Base-by-base conservation (phyloP, 2,329 filamentous ascomycete genomes). In the Chalara sp. region DNA sequence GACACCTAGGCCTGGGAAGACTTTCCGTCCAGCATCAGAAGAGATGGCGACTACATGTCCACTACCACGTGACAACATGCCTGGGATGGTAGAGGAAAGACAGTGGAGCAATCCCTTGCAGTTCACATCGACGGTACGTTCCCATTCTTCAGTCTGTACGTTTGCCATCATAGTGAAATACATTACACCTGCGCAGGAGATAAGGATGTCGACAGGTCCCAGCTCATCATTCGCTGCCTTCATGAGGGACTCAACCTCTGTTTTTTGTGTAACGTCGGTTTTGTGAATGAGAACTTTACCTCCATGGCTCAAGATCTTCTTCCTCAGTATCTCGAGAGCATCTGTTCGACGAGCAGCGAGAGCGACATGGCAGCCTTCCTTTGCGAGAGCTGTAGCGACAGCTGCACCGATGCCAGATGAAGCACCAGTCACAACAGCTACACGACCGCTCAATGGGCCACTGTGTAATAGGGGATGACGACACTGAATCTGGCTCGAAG, bases 101-200 rank as follows among this genome's bases (percentile, higher is more conserved):
- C 82, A 84, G 72, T 92, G 78, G 49, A 91, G 72, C 1, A 92
- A 76, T 37, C 87, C 87, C 69, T 91, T 91, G 80, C 87, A 91
- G 72, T 92, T 92, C 58, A 92, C 86, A 60, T 91, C 87, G 41
- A 92, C 86, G 0, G 87, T 91, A 52, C 80, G 84, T 56, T 90
- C 83, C 87, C 87, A 92, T 61, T 92, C 83, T 5, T 87, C 84
- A 0, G 74, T 79, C 56, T 86, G 78, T 12, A 73, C 77, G 64
- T 90, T 91, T 51, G 83, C 80, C 87, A 92, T 91, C 82, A 91
- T 83, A 49, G 87, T 91, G 69, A 83, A 92, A 71, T 92, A 92
- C 87, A 92, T 92, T 64, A 92, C 87, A 35, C 87, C 87, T 0
- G 87, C 88, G 62, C 86, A 89, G 40, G 82, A 82, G 46, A 92